Evolutionary conservation across 106 monocot genomes (phyloP), one percentile per base, ranked within the genome.

Genomic region (Phalaenopsis aphrodite): DNA sequence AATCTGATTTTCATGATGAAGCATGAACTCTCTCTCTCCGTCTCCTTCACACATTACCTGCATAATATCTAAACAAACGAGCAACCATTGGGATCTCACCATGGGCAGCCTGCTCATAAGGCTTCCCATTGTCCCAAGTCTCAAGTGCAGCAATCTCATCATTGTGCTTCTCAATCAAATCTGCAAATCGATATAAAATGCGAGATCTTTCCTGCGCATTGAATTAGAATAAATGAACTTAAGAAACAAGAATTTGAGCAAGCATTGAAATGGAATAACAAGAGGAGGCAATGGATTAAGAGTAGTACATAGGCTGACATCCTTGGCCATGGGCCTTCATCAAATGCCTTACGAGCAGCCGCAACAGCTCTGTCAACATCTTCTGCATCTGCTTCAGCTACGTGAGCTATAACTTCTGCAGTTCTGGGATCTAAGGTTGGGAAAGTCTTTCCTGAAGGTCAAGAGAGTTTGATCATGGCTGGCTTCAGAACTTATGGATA

Each of bases 291-390:
- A 77, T 52, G 77, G 55, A 77, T 37, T 7, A 56, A 1, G 78
- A 78, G 78, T 46, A 14, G 37, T 84, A 94, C 98, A 88, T 99
- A 99, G 39, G 84, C 91, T 49, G 94, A 80, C 94, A 99, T 94
- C 81, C 61, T 99, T 14, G 93, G 90, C 98, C 98, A 99, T 49
- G 98, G 98, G 55, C 98, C 98, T 78, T 95, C 89, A 80, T 99
- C 98, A 75, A 99, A 99, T 0, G 98, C 98, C 87, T 95, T 93
- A 72, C 98, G 92, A 80, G 98, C 98, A 76, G 93, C 93, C 42
- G 30, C n/a, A 8, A 99, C 98, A 41, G 98, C 98, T 49, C 81
- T 81, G 78, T 94, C 83, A 48, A 95, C 43, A 78, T 99, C 98
- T 82, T 91, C 94, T 0, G 42, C 81, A 86, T 99, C 98, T 18